Percentiles rank a stretch among this genome's conserved stretches.
Conservation (phyloP, 2,329 filamentous ascomycete genomes). For the Aspergillus pseudoviridinutans region DNA sequence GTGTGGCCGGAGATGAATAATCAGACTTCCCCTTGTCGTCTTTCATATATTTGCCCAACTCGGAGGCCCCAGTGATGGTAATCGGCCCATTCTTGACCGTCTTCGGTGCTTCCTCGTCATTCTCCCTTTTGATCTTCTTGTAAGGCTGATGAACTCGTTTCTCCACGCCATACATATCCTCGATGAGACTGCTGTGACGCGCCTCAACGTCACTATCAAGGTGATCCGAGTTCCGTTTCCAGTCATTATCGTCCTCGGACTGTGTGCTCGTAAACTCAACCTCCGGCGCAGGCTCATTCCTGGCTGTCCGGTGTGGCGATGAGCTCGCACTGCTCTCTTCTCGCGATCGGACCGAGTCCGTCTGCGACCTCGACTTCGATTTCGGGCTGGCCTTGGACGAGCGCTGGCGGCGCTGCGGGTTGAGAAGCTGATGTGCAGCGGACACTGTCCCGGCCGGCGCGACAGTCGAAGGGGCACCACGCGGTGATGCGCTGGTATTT, state of each 20-base stretch:
- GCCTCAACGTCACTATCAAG: conserved; percentile 27
- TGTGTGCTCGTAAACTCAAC: conserved; percentile 27
- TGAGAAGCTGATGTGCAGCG: conserved; percentile 18
- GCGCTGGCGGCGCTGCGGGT: conserved; percentile 12
- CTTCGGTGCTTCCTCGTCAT: conserved; percentile 43
- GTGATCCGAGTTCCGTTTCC: conserved; percentile 28
- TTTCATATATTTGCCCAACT: conserved; percentile 63
- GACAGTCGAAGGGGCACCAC: conserved; percentile 8
- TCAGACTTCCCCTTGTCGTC: conserved; percentile 49
- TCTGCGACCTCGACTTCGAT: conserved; percentile 14
- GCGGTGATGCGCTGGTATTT: conserved; percentile 12
- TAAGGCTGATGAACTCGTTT: conserved; percentile 58
- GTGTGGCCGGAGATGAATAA: conserved; percentile 48
- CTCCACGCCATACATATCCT: conserved; percentile 71
- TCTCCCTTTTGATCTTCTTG: conserved; percentile 61
- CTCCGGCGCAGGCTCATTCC: conserved; percentile 17
- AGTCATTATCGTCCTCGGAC: conserved; percentile 23
- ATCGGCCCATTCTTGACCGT: conserved; percentile 39
- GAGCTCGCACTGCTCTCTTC: conserved; percentile 5
- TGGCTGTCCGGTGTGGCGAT: conserved; percentile 8
- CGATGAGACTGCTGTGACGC: conserved; percentile 53
- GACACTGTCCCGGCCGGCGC: conserved; percentile 25
- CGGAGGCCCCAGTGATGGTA: conserved; percentile 49
- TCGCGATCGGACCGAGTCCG: conserved; percentile 11
- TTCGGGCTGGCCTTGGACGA: conserved; percentile 6